Evolutionary conservation across 768 basidiomycete genomes (phyloP).

Genomic region (Pisolithus microcarpus): DNA sequence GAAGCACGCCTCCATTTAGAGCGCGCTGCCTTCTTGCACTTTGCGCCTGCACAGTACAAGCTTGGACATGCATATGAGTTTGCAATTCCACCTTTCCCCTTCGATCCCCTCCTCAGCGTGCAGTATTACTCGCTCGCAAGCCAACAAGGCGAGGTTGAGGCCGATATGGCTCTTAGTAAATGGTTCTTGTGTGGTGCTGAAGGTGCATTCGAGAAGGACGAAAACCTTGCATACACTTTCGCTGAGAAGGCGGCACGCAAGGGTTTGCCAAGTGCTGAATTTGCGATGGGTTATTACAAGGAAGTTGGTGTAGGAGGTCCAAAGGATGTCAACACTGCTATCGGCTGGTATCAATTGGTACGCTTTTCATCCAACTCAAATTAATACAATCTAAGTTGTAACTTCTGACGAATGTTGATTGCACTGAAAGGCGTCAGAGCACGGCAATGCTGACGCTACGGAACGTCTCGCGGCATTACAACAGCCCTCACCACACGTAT

Average conservation of each 20-base stretch:
- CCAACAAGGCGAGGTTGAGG: constrained; percentile 83
- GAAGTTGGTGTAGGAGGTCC: constrained; percentile 85
- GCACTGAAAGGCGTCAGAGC: constrained; percentile 52
- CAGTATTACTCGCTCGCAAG: constrained; percentile 83
- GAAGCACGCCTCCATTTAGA: constrained; percentile 78
- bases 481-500: constrained; percentile 49
- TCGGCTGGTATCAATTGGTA: constrained; percentile 71
- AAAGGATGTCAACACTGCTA: constrained; percentile 56
- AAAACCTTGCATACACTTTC: constrained; percentile 77
- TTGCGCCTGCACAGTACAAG: constrained; percentile 86
- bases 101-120: constrained; percentile 83
- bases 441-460: constrained; percentile 75
- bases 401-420: background rate
- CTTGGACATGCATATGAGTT: constrained; percentile 90
- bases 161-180: constrained; percentile 94
- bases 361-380: constrained; percentile 12
- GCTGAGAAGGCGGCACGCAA: constrained; percentile 80
- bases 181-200: constrained; percentile 92
- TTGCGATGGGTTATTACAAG: constrained; percentile 92
- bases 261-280: constrained; percentile 76
- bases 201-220: constrained; percentile 79
- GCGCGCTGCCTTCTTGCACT: constrained; percentile 77
- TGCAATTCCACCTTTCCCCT: constrained; percentile 75
- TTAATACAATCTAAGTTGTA: background rate
- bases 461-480: constrained; percentile 67